These are phyloP conservation scores for Mayamaea pseudoterrestris DNA, from an alignment of 108 stramenopile species.

Conservation along the genomic window DNA sequence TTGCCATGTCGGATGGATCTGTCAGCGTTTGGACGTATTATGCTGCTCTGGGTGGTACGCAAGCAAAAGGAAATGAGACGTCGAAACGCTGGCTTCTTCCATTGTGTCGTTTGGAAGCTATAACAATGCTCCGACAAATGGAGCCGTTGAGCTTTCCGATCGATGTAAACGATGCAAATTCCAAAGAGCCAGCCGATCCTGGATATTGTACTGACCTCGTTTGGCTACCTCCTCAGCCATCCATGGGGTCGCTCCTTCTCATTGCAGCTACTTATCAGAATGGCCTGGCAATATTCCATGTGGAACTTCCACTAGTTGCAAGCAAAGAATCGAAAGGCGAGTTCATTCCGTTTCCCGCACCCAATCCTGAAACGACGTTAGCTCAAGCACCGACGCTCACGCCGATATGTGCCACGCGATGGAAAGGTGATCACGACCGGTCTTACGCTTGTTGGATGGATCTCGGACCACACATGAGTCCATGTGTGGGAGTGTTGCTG, in stretches of 20 bases:
- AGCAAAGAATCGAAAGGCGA: constrained; percentile 5
- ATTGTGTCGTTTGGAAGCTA: constrained; percentile 29
- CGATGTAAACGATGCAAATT: neutral
- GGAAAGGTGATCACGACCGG: constrained; percentile 4
- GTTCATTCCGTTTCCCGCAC: neutral
- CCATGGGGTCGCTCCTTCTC: constrained; percentile 28
- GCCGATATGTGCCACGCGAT: constrained; percentile 5
- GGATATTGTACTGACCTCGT: constrained; percentile 46
- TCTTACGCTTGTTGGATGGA: constrained; percentile 17
- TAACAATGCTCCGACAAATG: neutral
- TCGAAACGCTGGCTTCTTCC: constrained; percentile 24
- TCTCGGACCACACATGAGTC: constrained; percentile 26
- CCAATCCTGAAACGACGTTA: neutral
- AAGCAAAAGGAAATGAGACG: constrained; percentile 9
- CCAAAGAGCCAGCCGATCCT: constrained; percentile 2
- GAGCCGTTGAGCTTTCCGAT: neutral
- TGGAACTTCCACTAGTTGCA: constrained; percentile 24
- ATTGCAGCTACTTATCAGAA: constrained; percentile 58
- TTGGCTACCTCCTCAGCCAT: constrained; percentile 35
- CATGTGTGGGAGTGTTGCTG: constrained; percentile 7
- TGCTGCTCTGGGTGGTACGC: constrained; percentile 26
- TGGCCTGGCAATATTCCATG: constrained; percentile 61
- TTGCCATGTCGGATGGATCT: constrained; percentile 60
- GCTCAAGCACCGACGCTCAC: constrained; percentile 4
- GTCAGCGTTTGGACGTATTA: constrained; percentile 64